Evolutionary conservation across 2,329 filamentous ascomycete genomes (phyloP).

Genomic region (Claviceps citrina): DNA sequence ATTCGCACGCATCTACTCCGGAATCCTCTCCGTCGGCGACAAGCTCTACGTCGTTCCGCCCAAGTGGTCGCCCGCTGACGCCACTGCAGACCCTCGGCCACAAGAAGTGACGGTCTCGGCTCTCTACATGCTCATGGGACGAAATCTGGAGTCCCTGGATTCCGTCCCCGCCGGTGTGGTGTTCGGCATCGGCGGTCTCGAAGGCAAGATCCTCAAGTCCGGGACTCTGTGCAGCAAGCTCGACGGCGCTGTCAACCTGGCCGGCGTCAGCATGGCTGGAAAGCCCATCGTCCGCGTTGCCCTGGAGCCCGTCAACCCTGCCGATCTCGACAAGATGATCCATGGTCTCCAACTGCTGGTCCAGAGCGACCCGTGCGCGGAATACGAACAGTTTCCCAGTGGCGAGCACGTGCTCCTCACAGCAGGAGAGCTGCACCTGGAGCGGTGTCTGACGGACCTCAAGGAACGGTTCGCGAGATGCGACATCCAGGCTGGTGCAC

Average conservation of each 20-base stretch:
- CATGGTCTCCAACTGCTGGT: slow-evolving; percentile 72
- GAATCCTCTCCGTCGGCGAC: slow-evolving; percentile 77
- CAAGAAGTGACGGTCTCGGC: slow-evolving; percentile 73
- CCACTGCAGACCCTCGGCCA: slow-evolving; percentile 56
- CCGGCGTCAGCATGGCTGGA: slow-evolving; percentile 62
- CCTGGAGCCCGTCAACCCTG: slow-evolving; percentile 81
- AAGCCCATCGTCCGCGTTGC: slow-evolving; percentile 92
- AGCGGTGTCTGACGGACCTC: slow-evolving; percentile 84
- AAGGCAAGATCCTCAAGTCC: slow-evolving; percentile 87
- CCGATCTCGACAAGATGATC: slow-evolving; percentile 90
- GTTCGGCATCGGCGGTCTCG: slow-evolving; percentile 85
- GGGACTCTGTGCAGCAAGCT: slow-evolving; percentile 83
- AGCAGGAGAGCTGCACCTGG: slow-evolving; percentile 84
- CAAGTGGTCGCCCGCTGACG: slow-evolving; percentile 75
- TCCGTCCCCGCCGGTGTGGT: slow-evolving; percentile 87
- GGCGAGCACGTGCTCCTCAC: slow-evolving; percentile 93
- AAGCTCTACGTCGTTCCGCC: slow-evolving; percentile 80
- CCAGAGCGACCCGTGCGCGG: slow-evolving; percentile 86
- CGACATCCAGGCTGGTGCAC: slow-evolving; percentile 83
- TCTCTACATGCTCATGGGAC: slow-evolving; percentile 91
- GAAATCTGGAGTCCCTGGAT: slow-evolving; percentile 65
- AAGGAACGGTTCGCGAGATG: slow-evolving; percentile 85
- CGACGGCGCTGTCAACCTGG: slow-evolving; percentile 77
- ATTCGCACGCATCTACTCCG: slow-evolving; percentile 87
- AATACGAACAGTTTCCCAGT: slow-evolving; percentile 84